phyloP scores from a whole-genome alignment of 306 rosid genomes.

The Clitoria ternatea region DNA sequence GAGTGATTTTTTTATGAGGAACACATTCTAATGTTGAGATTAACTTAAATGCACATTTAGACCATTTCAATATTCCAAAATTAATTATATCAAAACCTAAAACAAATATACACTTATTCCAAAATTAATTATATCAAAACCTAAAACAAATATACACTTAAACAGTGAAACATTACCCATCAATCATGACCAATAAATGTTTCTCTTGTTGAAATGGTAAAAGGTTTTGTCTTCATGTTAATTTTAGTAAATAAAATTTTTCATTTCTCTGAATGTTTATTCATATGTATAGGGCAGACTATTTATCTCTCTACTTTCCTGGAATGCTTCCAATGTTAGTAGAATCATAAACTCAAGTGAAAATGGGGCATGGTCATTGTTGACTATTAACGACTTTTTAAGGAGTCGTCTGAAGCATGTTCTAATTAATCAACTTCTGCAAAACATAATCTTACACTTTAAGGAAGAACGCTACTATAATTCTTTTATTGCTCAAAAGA shows the following conservation, averaged over 20 bases:
- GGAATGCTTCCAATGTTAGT: background rate
- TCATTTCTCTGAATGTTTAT: background rate
- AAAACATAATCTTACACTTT: conserved; percentile 7
- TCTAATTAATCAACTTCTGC: background rate
- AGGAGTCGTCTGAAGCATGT: conserved; percentile 13
- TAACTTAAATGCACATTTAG: too few species aligned
- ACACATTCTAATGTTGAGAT: too few species aligned
- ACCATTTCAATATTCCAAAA: too few species aligned
- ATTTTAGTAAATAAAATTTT: background rate
- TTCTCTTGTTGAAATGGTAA: background rate
- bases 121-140: background rate
- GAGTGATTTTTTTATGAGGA: too few species aligned
- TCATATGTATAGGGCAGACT: background rate
- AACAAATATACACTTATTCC: background rate
- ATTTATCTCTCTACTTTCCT: background rate
- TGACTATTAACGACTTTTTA: background rate
- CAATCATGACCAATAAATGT: background rate
- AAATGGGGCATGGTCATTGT: background rate
- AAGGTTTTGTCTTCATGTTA: background rate
- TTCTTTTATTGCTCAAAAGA: conserved; percentile 21
- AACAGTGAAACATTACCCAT: background rate
- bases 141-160: background rate
- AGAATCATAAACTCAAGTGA: background rate
- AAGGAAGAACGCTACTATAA: background rate
- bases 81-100: background rate